phyloP scores from a whole-genome alignment of 768 basidiomycete species.

The Chalciporus sphaerocephalus region DNA sequence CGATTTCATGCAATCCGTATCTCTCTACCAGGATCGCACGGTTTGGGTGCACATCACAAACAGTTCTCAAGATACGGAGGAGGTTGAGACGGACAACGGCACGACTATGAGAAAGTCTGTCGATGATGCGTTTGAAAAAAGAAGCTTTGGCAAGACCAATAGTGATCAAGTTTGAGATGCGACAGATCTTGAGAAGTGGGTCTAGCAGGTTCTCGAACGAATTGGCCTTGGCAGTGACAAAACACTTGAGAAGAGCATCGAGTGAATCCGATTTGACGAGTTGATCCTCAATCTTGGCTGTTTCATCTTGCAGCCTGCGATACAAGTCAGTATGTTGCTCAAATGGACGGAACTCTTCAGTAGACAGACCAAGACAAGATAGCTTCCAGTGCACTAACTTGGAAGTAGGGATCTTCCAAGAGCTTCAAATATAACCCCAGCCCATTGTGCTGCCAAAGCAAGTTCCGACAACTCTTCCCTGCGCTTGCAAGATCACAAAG shows the following conservation, averaged over 20 bases:
- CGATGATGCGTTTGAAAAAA: conserved; percentile 86
- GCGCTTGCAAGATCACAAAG: conserved; percentile 95
- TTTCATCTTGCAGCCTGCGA: conserved; percentile 89
- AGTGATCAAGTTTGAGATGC: conserved; percentile 69
- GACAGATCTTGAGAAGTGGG: conserved; percentile 87
- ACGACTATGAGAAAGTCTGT: conserved; percentile 66
- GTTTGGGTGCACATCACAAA: conserved; percentile 90
- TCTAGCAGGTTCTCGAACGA: conserved; percentile 91
- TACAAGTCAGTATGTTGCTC: conserved; percentile 1
- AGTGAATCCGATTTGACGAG: conserved; percentile 63
- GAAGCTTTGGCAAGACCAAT: conserved; percentile 73
- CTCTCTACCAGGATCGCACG: conserved; percentile 74
- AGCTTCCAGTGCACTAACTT: conserved; percentile 87
- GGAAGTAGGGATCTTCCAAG: conserved; percentile 84
- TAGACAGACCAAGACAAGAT: conserved; percentile 75
- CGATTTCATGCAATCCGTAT: conserved; percentile 77
- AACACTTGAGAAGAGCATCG: conserved; percentile 70
- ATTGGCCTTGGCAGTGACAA: conserved; percentile 81
- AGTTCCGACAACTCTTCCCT: conserved; percentile 83
- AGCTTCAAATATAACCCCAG: conserved; percentile 73
- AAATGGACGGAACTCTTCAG: not conserved
- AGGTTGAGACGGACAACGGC: conserved; percentile 90
- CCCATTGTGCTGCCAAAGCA: conserved; percentile 95
- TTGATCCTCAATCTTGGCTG: conserved; percentile 87
- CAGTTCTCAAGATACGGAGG: conserved; percentile 74